Evolutionary conservation across 2,329 filamentous ascomycete species (phyloP).

Genomic region (Penicillium italicum): DNA sequence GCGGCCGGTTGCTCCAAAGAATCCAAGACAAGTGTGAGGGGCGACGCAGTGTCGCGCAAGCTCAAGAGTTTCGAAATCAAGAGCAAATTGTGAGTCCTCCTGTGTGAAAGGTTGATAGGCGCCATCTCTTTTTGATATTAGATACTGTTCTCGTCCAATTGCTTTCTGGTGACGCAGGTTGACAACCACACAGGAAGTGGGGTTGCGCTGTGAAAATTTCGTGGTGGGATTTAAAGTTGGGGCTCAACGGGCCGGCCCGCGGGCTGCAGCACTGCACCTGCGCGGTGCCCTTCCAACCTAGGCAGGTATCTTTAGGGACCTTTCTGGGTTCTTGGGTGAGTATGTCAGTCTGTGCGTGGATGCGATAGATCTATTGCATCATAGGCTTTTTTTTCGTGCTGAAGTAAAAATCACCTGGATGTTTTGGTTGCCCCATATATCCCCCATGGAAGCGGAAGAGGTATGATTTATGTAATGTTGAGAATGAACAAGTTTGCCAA

Average conservation of each 20-base stretch:
- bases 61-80: slow-evolving; percentile 79
- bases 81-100: slow-evolving; percentile 78
- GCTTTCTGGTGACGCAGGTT: slow-evolving; percentile 8
- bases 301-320: not conserved
- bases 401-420: too few species aligned
- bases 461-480: too few species aligned
- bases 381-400: too few species aligned
- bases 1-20: slow-evolving; percentile 75
- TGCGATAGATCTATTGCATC: not conserved
- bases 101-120: slow-evolving; percentile 51
- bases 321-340: not conserved
- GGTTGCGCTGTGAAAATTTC: slow-evolving; percentile 30
- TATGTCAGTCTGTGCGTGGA: not conserved
- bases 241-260: slow-evolving; percentile 36
- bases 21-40: slow-evolving; percentile 82
- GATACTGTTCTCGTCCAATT: not conserved
- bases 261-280: not conserved
- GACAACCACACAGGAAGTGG: slow-evolving; percentile 17
- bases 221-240: slow-evolving; percentile 25
- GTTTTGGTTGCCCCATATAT: not conserved
- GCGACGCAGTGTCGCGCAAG: slow-evolving; percentile 73
- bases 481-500: too few species aligned
- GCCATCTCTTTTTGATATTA: slow-evolving; percentile 28
- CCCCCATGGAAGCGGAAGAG: not conserved
- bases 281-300: not conserved